Evolutionary conservation across 495 filamentous ascomycete species (phyloP).

Genomic region (Chlorociboria aeruginascens): DNA sequence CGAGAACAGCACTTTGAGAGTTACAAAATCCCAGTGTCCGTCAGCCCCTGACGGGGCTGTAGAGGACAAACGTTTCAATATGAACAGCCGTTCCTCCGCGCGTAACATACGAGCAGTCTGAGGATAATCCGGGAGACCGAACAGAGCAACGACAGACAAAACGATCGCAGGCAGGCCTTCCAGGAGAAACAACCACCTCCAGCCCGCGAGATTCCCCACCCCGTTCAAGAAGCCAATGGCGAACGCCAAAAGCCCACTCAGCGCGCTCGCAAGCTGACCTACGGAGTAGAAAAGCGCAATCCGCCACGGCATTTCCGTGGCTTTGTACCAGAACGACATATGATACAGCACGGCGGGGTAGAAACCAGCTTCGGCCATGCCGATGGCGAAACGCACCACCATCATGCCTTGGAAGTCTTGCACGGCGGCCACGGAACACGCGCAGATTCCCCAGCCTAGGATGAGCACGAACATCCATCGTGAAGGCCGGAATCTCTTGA

Average conservation of each 20-base stretch:
- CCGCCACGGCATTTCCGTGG: constrained; percentile 58
- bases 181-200: constrained; percentile 33
- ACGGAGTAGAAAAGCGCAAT: constrained; percentile 47
- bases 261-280: constrained; percentile 40
- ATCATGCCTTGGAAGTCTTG: constrained; percentile 56
- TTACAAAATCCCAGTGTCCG: constrained; percentile 20
- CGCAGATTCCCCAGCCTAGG: constrained; percentile 28
- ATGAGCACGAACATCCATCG: constrained; percentile 34
- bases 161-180: constrained; percentile 32
- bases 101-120: constrained; percentile 28
- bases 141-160: constrained; percentile 24
- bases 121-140: constrained; percentile 30
- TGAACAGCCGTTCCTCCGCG: constrained; percentile 23
- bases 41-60: not conserved
- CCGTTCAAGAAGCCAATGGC: constrained; percentile 44
- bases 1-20: constrained; percentile 19
- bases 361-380: constrained; percentile 63
- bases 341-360: constrained; percentile 54
- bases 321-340: constrained; percentile 51
- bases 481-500: constrained; percentile 23
- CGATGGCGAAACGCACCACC: constrained; percentile 52
- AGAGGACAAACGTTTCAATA: constrained; percentile 15
- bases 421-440: constrained; percentile 27
- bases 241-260: constrained; percentile 37
- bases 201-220: constrained; percentile 31